Evolutionary conservation across 176 grass and related monocot species (phyloP).

Genomic region (maize (Zea mays)): DNA sequence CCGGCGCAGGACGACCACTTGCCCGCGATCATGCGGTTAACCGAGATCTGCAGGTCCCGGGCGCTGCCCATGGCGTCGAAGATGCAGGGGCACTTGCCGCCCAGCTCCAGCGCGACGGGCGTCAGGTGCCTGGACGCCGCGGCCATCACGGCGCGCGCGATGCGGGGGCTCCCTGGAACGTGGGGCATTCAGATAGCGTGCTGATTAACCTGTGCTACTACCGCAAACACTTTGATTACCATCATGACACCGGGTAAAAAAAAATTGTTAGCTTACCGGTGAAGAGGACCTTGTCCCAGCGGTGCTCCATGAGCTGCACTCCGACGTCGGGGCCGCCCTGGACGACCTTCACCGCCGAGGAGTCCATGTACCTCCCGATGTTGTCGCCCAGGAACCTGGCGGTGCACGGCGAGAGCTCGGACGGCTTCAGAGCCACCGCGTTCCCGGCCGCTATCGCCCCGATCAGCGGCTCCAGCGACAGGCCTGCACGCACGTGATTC

Average conservation of each 20-base stretch:
- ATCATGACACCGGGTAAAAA: not conserved
- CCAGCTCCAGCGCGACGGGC: conserved; percentile 85
- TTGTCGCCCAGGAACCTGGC: conserved; percentile 53
- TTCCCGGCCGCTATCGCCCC: conserved; percentile 88
- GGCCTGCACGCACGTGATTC: no score
- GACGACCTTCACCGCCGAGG: conserved; percentile 69
- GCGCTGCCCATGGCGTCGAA: conserved; percentile 54
- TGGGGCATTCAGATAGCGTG: not conserved
- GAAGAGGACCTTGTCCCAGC: conserved; percentile 97
- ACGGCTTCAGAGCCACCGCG: conserved; percentile 72
- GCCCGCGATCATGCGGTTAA: conserved; percentile 54
- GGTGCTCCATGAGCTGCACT: conserved; percentile 68
- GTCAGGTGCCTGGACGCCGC: conserved; percentile 87
- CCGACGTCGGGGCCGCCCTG: conserved; percentile 57
- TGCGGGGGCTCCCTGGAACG: conserved; percentile 54
- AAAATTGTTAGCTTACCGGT: conserved; percentile 46
- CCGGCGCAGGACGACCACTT: conserved; percentile 88
- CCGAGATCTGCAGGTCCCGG: conserved; percentile 55
- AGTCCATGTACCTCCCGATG: conserved; percentile 67
- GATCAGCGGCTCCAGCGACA: conserved; percentile 86
- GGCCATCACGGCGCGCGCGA: conserved; percentile 74
- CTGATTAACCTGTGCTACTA: no score
- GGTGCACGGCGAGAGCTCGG: conserved; percentile 70
- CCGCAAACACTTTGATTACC: not conserved
- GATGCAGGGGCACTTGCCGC: conserved; percentile 95